Evolutionary conservation across 306 rosid genomes (phyloP).

Genomic region (Cucumis cinereus): DNA sequence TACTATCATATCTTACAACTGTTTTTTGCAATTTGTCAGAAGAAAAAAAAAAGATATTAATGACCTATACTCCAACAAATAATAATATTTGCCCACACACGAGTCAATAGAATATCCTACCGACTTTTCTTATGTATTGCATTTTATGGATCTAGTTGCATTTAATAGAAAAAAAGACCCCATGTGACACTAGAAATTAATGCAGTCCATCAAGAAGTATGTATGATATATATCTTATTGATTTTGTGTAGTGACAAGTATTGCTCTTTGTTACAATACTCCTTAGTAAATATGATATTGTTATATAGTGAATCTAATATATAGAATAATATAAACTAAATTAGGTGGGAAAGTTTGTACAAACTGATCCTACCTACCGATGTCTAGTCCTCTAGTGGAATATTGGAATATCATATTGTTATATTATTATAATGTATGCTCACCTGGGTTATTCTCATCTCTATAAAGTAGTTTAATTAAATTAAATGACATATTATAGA

Average conservation of each 20-base stretch:
- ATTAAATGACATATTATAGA: too few species aligned
- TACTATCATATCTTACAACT: too few species aligned
- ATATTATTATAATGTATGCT: background rate
- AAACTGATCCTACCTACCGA: background rate
- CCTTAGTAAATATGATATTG: background rate
- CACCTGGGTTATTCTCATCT: background rate
- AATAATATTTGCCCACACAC: background rate
- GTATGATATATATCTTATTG: background rate
- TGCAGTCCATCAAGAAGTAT: background rate
- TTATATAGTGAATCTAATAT: too few species aligned
- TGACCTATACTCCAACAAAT: background rate
- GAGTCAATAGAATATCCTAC: background rate
- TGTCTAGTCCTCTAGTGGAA: background rate
- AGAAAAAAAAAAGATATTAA: too few species aligned
- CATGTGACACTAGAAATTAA: background rate
- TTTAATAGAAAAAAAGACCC: background rate
- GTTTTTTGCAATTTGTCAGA: too few species aligned
- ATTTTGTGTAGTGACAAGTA: background rate
- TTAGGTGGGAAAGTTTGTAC: background rate
- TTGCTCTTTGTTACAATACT: background rate
- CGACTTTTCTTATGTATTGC: too few species aligned
- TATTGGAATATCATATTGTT: background rate
- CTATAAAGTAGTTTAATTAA: too few species aligned
- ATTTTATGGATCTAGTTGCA: background rate
- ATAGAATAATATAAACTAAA: background rate